Evolutionary conservation across 2,329 filamentous ascomycete genomes (phyloP).

Genomic region (Helminthosporium solani): DNA sequence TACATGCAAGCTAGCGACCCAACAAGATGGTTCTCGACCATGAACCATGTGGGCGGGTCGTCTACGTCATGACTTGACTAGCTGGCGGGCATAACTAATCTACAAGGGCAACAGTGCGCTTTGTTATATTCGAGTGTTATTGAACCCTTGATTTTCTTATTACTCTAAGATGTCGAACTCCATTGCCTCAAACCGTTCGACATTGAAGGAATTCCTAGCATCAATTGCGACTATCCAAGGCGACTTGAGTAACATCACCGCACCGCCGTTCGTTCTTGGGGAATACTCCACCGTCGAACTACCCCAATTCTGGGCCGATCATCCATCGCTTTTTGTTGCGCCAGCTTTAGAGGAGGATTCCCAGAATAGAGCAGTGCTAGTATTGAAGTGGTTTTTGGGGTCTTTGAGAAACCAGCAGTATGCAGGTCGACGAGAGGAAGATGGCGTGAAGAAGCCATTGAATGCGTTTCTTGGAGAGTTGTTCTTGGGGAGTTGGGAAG

Average conservation of each 20-base stretch:
- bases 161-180: not conserved
- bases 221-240: constrained; percentile 50
- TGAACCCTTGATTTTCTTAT: not conserved
- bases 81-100: too few relatives aligned
- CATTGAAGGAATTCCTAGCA: constrained; percentile 34
- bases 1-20: not conserved
- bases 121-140: too few relatives aligned
- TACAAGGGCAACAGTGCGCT: too few relatives aligned
- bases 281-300: constrained; percentile 50
- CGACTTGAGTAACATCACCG: constrained; percentile 50
- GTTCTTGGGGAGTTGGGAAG: constrained; percentile 43
- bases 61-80: constrained; percentile 7
- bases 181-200: constrained; percentile 18
- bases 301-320: constrained; percentile 50
- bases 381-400: constrained; percentile 53
- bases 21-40: not conserved
- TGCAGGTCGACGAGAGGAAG: constrained; percentile 44
- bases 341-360: constrained; percentile 45
- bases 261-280: constrained; percentile 49
- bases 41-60: not conserved
- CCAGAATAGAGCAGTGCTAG: constrained; percentile 46
- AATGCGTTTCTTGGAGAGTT: constrained; percentile 54
- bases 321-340: constrained; percentile 48
- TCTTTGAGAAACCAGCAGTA: constrained; percentile 52
- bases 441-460: constrained; percentile 53